These are phyloP conservation scores for Verticillium nonalfalfae DNA, from an alignment of 2,329 filamentous ascomycete species.

Conservation along the genomic window DNA sequence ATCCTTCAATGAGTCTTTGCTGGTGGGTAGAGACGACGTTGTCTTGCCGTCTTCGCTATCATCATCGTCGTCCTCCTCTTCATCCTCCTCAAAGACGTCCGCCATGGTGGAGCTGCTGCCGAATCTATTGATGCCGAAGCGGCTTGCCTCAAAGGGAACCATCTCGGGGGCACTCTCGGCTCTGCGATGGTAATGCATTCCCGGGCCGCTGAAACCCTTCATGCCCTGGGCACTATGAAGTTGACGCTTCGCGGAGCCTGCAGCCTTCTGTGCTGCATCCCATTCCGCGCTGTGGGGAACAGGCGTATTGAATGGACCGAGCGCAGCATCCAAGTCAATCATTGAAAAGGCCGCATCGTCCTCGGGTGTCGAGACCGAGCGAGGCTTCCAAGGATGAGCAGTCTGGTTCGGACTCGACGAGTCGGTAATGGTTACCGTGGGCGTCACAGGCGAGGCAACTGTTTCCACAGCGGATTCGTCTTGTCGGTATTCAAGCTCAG, in stretches of 20 bases:
- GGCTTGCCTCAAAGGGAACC: slow-evolving; percentile 61
- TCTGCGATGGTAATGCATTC: slow-evolving; percentile 70
- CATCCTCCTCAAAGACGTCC: slow-evolving; percentile 82
- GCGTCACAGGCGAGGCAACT: slow-evolving; percentile 23
- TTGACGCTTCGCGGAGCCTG: slow-evolving; percentile 53
- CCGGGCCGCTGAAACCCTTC: slow-evolving; percentile 61
- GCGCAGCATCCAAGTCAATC: slow-evolving; percentile 89
- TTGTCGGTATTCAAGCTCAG: slow-evolving; percentile 15
- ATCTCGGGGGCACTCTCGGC: slow-evolving; percentile 77
- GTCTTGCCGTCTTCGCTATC: slow-evolving; percentile 28
- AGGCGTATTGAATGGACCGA: slow-evolving; percentile 87
- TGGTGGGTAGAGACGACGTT: slow-evolving; percentile 7
- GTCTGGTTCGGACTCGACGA: slow-evolving; percentile 21
- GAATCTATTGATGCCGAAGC: slow-evolving; percentile 54
- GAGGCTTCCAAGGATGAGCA: slow-evolving; percentile 26
- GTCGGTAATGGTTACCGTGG: slow-evolving; percentile 34
- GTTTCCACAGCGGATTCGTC: slow-evolving; percentile 16
- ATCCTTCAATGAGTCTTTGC: not conserved
- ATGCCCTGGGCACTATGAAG: slow-evolving; percentile 73
- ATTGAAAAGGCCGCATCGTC: slow-evolving; percentile 70
- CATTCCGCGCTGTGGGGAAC: slow-evolving; percentile 56
- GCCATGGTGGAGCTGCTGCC: slow-evolving; percentile 70
- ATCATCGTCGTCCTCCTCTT: slow-evolving; percentile 54
- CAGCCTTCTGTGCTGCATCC: slow-evolving; percentile 58
- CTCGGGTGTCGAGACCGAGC: slow-evolving; percentile 30